Evolutionary conservation across 2,329 filamentous ascomycete genomes (phyloP), one percentile per base, ranked within the genome.

Genomic region (Leptosphaerulina australis): DNA sequence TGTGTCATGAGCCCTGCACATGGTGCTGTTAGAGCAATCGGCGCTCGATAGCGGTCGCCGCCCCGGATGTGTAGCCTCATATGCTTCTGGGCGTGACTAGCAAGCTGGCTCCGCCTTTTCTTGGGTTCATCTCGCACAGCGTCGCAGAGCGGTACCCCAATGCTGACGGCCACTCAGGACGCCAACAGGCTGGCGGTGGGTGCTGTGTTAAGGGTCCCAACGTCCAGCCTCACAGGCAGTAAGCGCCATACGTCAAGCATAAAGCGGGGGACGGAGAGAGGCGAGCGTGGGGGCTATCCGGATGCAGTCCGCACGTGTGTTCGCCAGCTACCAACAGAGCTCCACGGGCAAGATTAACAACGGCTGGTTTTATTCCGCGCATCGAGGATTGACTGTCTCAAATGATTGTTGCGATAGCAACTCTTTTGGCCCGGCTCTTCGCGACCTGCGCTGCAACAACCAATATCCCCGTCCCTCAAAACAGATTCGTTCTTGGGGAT

Each of bases 181-280:
- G 22, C 28, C 28, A 14, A 29, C 26, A 30, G 36, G 17, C 47
- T 38, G 39, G 20, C 29, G 40, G n/a, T 17, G 36, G n/a, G 5
- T 36, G 37, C 30, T 36, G 20, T 24, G 24, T 45, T 41, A 25
- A 31, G 30, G 5, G 35, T 17, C 24, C 8, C 25, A 37, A 30
- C 21, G 26, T 17, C 21, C 31, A 46, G 36, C 36, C 41, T 51
- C 48, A 21, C 40, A 35, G 41, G 48, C 48, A 36, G 48, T 43
- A 51, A 46, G 31, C 20, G 36, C 5, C 28, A 28, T 37, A 31
- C 41, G 26, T 43, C 48, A 26, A 37, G 48, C 48, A 43, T 8
- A 46, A 36, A 41, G 41, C 48, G 36, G 48, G 47, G 48, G 31
- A 34, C 37, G 37, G 48, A 51, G 48, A 51, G 36, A 51, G 41